phyloP scores from a whole-genome alignment of 306 rosid genomes.

The Trichosanthes truncata region DNA sequence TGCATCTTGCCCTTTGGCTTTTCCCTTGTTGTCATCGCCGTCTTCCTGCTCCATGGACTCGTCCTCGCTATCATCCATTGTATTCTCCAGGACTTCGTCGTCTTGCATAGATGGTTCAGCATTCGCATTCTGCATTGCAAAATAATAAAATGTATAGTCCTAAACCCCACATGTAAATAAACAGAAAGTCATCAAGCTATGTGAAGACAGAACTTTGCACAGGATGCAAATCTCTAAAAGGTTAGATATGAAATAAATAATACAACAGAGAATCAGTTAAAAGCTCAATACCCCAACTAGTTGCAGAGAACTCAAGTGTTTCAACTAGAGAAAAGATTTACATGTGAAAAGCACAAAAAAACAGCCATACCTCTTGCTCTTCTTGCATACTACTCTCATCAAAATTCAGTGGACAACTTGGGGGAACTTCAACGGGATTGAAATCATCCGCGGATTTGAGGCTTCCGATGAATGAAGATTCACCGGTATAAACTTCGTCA shows the following conservation, averaged over 20 bases:
- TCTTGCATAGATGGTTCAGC: slow-evolving; percentile 28
- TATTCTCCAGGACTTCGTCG: slow-evolving; percentile 16
- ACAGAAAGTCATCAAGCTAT: not conserved
- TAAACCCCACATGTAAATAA: not conserved
- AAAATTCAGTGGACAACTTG: slow-evolving; percentile 49
- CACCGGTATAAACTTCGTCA: slow-evolving; percentile 66
- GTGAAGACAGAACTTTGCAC: not conserved
- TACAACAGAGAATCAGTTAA: not conserved
- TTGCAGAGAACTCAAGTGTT: not conserved
- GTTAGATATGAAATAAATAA: not conserved
- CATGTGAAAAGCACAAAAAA: not conserved
- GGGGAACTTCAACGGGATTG: slow-evolving; percentile 79
- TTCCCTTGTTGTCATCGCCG: slow-evolving; percentile 17
- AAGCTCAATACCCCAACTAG: not conserved
- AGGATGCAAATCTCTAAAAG: not conserved
- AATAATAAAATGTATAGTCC: not conserved
- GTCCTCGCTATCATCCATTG: slow-evolving; percentile 27
- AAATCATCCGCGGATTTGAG: slow-evolving; percentile 68
- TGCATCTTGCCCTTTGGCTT: slow-evolving; percentile 36
- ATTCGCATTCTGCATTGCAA: slow-evolving; percentile 29
- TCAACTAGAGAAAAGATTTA: not conserved
- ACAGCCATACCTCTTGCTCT: slow-evolving; percentile 46
- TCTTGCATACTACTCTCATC: slow-evolving; percentile 29
- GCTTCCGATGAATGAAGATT: slow-evolving; percentile 80
- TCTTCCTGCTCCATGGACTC: slow-evolving; percentile 46